Conservation (phyloP, 2,329 filamentous ascomycete genomes). For the Trichoderma gracile region DNA sequence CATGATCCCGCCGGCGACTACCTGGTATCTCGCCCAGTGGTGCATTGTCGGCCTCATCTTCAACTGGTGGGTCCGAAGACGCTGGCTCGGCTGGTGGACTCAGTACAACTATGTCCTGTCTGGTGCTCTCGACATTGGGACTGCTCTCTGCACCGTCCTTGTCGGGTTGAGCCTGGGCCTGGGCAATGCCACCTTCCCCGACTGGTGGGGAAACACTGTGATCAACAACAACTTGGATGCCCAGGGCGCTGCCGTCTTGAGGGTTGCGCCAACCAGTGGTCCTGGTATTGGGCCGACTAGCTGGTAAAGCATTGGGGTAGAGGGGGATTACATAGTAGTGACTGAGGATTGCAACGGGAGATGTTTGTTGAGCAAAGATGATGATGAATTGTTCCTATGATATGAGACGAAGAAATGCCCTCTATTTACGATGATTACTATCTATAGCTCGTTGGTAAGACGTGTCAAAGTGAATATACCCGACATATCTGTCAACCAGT, state of each 20-base stretch:
- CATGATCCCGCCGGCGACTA: constrained; percentile 56
- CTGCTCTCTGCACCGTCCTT: constrained; percentile 57
- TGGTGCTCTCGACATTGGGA: constrained; percentile 59
- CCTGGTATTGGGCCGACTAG: constrained; percentile 8
- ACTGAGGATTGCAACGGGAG: background rate
- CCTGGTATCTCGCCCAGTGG: constrained; percentile 57
- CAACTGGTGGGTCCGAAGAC: constrained; percentile 53
- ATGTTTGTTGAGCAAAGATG: background rate
- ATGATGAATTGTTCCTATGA: background rate
- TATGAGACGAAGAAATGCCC: constrained; percentile 2
- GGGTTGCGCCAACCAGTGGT: constrained; percentile 10
- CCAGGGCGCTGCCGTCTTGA: constrained; percentile 32
- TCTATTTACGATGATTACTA: background rate
- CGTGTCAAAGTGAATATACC: constrained; percentile 16
- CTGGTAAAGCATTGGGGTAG: background rate
- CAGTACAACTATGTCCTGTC: constrained; percentile 61
- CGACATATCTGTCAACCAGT: background rate
- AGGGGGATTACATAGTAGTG: background rate
- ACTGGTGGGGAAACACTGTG: constrained; percentile 50
- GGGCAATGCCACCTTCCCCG: constrained; percentile 46
- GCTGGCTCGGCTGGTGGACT: constrained; percentile 57
- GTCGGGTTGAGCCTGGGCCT: constrained; percentile 51
- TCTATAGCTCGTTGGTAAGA: background rate
- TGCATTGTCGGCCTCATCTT: constrained; percentile 57
- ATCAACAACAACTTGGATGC: constrained; percentile 37